phyloP scores from a whole-genome alignment of 768 basidiomycete species.

The Macrolepiota albuminosa region DNA sequence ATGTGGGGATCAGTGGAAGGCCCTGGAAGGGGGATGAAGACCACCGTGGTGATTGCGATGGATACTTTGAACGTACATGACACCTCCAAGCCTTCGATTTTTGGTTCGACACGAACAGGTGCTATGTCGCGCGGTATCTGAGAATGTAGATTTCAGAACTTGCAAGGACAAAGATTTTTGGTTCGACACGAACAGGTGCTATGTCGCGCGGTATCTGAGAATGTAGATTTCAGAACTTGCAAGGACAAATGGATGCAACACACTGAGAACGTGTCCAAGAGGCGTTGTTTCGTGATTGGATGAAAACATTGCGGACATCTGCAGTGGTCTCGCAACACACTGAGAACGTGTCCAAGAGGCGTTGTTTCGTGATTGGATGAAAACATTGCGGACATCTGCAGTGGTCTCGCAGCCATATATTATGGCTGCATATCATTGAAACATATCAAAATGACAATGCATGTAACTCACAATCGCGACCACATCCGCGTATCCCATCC shows the following conservation, averaged over 20 bases:
- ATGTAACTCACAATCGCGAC: slow-evolving; percentile 68
- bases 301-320: slow-evolving; percentile 86
- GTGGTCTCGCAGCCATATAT: slow-evolving; percentile 90
- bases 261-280: slow-evolving; percentile 83
- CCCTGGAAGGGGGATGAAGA: slow-evolving; percentile 31
- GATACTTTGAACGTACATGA: slow-evolving; percentile 48
- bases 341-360: slow-evolving; percentile 82
- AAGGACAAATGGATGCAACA: slow-evolving; percentile 7
- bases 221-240: background rate
- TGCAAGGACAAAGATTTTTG: slow-evolving; percentile 27
- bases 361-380: slow-evolving; percentile 84
- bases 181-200: slow-evolving; percentile 52
- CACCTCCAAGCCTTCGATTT: slow-evolving; percentile 62
- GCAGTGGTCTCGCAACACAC: slow-evolving; percentile 87
- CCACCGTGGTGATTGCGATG: background rate
- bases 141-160: background rate
- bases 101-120: slow-evolving; percentile 54
- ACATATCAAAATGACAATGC: background rate
- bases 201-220: slow-evolving; percentile 73
- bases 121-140: slow-evolving; percentile 77
- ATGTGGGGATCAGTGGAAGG: slow-evolving; percentile 56
- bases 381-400: slow-evolving; percentile 87
- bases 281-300: slow-evolving; percentile 81
- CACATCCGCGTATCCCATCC: slow-evolving; percentile 69
- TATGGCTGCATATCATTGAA: slow-evolving; percentile 51